Evolutionary conservation across 2,329 filamentous ascomycete species (phyloP).

Genomic region (Scedosporium minutisporum): DNA sequence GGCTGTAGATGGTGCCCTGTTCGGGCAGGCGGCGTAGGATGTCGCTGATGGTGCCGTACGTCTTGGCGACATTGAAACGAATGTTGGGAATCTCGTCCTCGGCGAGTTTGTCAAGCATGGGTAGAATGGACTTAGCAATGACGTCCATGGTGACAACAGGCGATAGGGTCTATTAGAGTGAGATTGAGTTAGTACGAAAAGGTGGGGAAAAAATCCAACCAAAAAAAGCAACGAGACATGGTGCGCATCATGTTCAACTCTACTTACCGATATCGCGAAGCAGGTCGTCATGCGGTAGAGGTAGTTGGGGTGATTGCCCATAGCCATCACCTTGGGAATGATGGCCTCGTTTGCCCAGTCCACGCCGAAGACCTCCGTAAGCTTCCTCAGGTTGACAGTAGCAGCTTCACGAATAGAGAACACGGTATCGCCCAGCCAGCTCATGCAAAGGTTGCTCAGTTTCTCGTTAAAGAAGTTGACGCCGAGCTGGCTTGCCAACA

Average conservation of each 20-base stretch:
- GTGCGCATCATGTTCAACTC: no score
- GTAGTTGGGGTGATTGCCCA: slow-evolving; percentile 98
- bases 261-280: slow-evolving; percentile 90
- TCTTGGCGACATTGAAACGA: slow-evolving; percentile 98
- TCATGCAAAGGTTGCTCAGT: slow-evolving; percentile 90
- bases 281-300: slow-evolving; percentile 99
- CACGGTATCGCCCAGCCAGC: slow-evolving; percentile 95
- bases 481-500: slow-evolving; percentile 89
- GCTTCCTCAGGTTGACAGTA: slow-evolving; percentile 94
- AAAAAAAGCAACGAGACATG: not conserved
- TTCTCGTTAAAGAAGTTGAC: slow-evolving; percentile 99
- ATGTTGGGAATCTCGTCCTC: slow-evolving; percentile 97
- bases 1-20: slow-evolving; percentile 71
- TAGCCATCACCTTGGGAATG: slow-evolving; percentile 95
- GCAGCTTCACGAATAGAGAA: slow-evolving; percentile 98
- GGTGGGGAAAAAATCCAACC: slow-evolving; percentile 10
- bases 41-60: slow-evolving; percentile 80
- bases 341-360: slow-evolving; percentile 97
- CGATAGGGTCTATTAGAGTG: slow-evolving; percentile 64
- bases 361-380: slow-evolving; percentile 96
- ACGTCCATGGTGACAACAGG: slow-evolving; percentile 89
- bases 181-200: slow-evolving; percentile 14
- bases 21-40: slow-evolving; percentile 88
- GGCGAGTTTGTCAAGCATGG: slow-evolving; percentile 91
- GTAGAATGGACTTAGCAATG: slow-evolving; percentile 84